phyloP scores from a whole-genome alignment of 2,329 filamentous ascomycete genomes.

The Colletotrichum acutatum region DNA sequence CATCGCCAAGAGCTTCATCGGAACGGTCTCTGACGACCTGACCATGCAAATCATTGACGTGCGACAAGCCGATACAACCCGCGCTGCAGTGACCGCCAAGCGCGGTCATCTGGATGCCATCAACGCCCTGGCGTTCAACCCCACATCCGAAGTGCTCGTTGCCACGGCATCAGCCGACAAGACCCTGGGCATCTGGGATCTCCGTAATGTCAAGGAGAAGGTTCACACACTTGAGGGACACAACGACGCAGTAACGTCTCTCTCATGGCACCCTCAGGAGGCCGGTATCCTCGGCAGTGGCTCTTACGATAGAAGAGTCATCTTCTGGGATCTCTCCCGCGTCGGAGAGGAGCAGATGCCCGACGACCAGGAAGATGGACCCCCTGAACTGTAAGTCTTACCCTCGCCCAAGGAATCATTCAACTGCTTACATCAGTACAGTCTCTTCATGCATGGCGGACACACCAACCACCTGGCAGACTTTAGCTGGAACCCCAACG shows the following conservation, averaged over 20 bases:
- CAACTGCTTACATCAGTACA: constrained; percentile 48
- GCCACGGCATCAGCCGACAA: constrained; percentile 96
- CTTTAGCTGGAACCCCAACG: constrained; percentile 97
- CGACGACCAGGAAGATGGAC: constrained; percentile 94
- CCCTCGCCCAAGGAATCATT: not conserved
- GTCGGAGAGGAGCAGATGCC: constrained; percentile 95
- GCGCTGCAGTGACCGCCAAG: constrained; percentile 75
- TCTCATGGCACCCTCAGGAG: constrained; percentile 95
- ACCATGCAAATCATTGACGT: constrained; percentile 92
- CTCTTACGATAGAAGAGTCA: constrained; percentile 91
- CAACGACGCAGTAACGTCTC: constrained; percentile 87
- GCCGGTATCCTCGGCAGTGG: constrained; percentile 88
- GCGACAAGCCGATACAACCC: constrained; percentile 73
- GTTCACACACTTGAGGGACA: constrained; percentile 92
- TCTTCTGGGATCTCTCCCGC: constrained; percentile 95
- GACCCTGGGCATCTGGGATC: constrained; percentile 94
- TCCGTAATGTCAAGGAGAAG: constrained; percentile 90
- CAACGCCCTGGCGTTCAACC: constrained; percentile 96
- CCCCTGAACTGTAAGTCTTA: constrained; percentile 81
- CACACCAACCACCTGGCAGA: constrained; percentile 97
- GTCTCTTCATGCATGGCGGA: constrained; percentile 97
- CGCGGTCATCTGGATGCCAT: constrained; percentile 91
- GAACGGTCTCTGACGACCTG: constrained; percentile 93
- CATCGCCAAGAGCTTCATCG: constrained; percentile 84
- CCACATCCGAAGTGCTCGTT: constrained; percentile 86